phyloP scores from a whole-genome alignment of 352 stramenopile species.

The Elongisporangium prolatum region DNA sequence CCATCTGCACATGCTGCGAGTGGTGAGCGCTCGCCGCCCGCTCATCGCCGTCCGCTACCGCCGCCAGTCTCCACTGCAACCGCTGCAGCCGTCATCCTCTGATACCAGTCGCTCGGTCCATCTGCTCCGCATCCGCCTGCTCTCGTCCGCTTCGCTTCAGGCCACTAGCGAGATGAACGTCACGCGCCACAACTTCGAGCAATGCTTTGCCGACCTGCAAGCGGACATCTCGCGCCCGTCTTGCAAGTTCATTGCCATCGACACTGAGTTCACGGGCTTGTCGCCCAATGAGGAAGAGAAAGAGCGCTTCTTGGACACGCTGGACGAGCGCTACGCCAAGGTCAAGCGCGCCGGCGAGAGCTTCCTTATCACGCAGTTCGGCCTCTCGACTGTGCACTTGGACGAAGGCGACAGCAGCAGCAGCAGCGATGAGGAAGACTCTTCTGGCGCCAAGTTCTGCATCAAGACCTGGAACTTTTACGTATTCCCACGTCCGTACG shows the following conservation, averaged over 20 bases:
- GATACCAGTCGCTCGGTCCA: constrained; percentile 9
- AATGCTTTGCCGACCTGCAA: constrained; percentile 49
- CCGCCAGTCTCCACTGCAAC: too few relatives aligned
- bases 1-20: too few relatives aligned
- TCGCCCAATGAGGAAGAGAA: constrained; percentile 59
- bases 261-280: constrained; percentile 82
- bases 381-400: constrained; percentile 68
- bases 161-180: constrained; percentile 61
- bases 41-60: too few relatives aligned
- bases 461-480: constrained; percentile 89
- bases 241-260: constrained; percentile 77
- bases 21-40: too few relatives aligned
- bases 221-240: constrained; percentile 48
- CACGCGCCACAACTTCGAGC: constrained; percentile 73
- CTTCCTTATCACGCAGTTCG: constrained; percentile 83
- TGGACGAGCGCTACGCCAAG: constrained; percentile 74
- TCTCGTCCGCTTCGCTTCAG: constrained; percentile 2
- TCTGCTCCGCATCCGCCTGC: constrained; percentile 1
- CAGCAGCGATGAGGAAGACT: constrained; percentile 16
- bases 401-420: constrained; percentile 19
- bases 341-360: constrained; percentile 70
- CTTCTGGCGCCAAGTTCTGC: constrained; percentile 18
- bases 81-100: constrained; percentile 1
- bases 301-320: constrained; percentile 66
- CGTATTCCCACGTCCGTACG: constrained; percentile 69